phyloP scores from a whole-genome alignment of 202 grass and related monocot genomes.

The Panicum virgatum region DNA sequence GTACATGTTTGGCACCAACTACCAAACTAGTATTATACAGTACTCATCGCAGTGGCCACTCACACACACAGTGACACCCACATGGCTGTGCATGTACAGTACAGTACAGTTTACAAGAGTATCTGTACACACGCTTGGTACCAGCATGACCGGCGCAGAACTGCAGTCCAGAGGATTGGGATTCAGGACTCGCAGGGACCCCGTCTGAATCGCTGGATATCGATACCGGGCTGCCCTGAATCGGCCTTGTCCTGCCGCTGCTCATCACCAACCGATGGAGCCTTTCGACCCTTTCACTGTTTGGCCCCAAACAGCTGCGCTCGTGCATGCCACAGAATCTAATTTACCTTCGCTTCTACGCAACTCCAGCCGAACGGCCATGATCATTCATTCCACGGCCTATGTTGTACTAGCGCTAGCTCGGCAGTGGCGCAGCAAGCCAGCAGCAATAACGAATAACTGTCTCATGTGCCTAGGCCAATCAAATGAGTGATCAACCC shows the following conservation, averaged over 20 bases:
- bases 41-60: background rate
- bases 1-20: background rate
- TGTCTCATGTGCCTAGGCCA: too few relatives aligned
- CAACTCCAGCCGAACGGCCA: slow-evolving; percentile 3
- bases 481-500: too few relatives aligned
- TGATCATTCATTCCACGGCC: background rate
- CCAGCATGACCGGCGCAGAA: background rate
- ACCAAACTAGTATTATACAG: background rate
- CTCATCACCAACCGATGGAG: slow-evolving; percentile 10
- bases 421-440: background rate
- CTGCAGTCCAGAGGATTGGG: background rate
- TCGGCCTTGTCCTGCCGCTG: background rate
- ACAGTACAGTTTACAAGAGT: background rate
- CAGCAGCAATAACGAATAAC: background rate
- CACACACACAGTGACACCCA: background rate
- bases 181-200: background rate
- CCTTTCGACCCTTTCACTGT: background rate
- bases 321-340: background rate
- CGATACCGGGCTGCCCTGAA: background rate
- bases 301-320: slow-evolving; percentile 1
- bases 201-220: background rate
- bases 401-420: too few relatives aligned
- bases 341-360: background rate
- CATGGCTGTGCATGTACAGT: background rate
- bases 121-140: slow-evolving; percentile 4